These are phyloP conservation scores for Phaeotremella skinneri DNA, from an alignment of 768 basidiomycete genomes.

Conservation along the genomic window DNA sequence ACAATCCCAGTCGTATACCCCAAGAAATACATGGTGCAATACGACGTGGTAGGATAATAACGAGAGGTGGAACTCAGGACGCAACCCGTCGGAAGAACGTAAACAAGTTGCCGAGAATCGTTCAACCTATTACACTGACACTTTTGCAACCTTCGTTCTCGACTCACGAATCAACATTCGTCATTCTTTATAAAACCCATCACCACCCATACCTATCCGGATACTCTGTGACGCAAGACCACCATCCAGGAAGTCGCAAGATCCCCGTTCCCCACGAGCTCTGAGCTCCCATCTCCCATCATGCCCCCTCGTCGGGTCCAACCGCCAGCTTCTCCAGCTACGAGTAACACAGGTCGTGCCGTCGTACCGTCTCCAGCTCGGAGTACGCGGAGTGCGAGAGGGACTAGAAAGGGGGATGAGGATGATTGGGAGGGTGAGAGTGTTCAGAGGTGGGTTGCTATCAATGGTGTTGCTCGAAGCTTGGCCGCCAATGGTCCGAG, in stretches of 20 bases:
- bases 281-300: background rate
- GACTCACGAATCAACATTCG: no score
- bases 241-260: no score
- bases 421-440: slow-evolving; percentile 43
- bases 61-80: no score
- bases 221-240: no score
- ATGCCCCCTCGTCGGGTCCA: slow-evolving; percentile 20
- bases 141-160: background rate
- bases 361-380: slow-evolving; percentile 37
- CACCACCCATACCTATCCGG: no score
- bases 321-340: slow-evolving; percentile 18
- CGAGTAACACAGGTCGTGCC: background rate
- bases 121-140: background rate
- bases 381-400: slow-evolving; percentile 28
- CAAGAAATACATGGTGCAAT: no score
- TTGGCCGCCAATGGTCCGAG: background rate
- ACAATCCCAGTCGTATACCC: no score
- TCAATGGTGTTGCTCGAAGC: no score
- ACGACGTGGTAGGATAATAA: no score
- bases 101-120: background rate
- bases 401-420: slow-evolving; percentile 15
- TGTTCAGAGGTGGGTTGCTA: slow-evolving; percentile 25
- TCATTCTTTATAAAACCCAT: no score
- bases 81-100: background rate
- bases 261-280: no score